phyloP scores from a whole-genome alignment of 345 rosid genomes.

The Ceriops tagal region DNA sequence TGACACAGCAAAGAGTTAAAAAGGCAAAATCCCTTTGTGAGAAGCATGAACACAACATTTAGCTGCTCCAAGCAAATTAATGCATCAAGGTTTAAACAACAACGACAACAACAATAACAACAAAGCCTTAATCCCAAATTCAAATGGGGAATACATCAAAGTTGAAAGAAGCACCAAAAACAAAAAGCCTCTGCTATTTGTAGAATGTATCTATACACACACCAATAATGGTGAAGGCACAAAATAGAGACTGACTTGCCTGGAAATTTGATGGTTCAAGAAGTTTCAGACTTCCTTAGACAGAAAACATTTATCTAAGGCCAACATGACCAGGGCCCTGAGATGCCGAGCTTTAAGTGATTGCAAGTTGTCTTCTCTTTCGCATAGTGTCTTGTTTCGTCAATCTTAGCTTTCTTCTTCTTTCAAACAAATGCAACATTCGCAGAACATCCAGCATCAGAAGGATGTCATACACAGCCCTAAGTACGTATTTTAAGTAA shows the following conservation, averaged over 20 bases:
- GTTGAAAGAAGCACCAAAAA: too few relatives aligned
- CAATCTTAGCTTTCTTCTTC: slow-evolving; percentile 75
- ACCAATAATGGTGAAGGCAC: too few relatives aligned
- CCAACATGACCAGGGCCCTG: slow-evolving; percentile 63
- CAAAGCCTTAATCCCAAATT: too few relatives aligned
- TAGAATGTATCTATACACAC: too few relatives aligned
- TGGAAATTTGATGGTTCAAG: slow-evolving; percentile 77
- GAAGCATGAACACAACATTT: too few relatives aligned
- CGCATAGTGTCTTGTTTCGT: slow-evolving; percentile 32
- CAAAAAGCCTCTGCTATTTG: too few relatives aligned
- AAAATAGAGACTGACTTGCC: slow-evolving; percentile 26
- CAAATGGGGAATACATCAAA: too few relatives aligned
- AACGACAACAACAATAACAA: too few relatives aligned
- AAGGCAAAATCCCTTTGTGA: too few relatives aligned
- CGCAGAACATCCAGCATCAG: slow-evolving; percentile 30
- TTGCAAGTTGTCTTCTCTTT: slow-evolving; percentile 18
- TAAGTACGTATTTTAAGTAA: slow-evolving; percentile 77
- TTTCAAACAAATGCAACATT: slow-evolving; percentile 43
- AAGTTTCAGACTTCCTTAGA: slow-evolving; percentile 65
- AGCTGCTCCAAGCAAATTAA: too few relatives aligned
- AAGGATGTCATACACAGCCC: slow-evolving; percentile 56
- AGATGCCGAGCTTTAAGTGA: slow-evolving; percentile 70
- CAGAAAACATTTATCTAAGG: slow-evolving; percentile 74
- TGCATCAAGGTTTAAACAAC: too few relatives aligned
- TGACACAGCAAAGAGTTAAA: too few relatives aligned